A percentile compares a stretch with the other conserved stretches of the same genome.
Evolutionary conservation across 768 basidiomycete genomes (phyloP).

Genomic region (Filobasidium wieringae): DNA sequence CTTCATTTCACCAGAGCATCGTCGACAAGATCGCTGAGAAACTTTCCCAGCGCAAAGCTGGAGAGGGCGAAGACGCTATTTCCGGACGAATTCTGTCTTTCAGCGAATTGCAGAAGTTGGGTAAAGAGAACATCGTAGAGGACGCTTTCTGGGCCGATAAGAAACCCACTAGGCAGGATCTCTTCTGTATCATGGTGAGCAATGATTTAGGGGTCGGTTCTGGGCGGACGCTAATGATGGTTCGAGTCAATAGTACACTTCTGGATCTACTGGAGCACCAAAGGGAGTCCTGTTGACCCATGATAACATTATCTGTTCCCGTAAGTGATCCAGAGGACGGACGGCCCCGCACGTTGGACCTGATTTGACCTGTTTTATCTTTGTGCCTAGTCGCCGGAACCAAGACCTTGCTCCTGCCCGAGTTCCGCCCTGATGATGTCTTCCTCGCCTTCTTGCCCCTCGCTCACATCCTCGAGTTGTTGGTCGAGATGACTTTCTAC

Average conservation of each 20-base stretch:
- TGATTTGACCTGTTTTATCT: neutral
- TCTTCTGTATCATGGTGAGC: constrained; percentile 53
- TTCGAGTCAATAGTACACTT: constrained; percentile 36
- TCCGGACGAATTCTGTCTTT: constrained; percentile 51
- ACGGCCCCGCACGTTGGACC: too few relatives aligned
- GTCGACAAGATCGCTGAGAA: constrained; percentile 50
- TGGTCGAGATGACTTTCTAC: constrained; percentile 36
- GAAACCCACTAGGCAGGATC: constrained; percentile 45
- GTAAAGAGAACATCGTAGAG: constrained; percentile 45
- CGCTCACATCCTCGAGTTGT: constrained; percentile 35
- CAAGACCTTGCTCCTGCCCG: neutral
- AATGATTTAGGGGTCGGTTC: neutral
- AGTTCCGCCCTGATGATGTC: constrained; percentile 16
- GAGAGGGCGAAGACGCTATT: constrained; percentile 24
- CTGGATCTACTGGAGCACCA: constrained; percentile 76
- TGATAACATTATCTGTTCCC: constrained; percentile 65
- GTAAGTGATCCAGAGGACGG: constrained; percentile 30
- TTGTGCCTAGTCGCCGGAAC: constrained; percentile 9
- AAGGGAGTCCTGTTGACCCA: constrained; percentile 88
- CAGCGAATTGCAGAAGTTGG: constrained; percentile 56
- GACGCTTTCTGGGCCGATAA: constrained; percentile 42
- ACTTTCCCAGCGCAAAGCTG: constrained; percentile 30
- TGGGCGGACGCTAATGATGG: neutral
- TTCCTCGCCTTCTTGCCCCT: constrained; percentile 28
- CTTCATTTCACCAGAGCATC: constrained; percentile 29